Percentiles rank a stretch among this genome's conserved stretches.
Conservation (phyloP, 805 yeast species). For the Cyberlindnera lachancei region DNA sequence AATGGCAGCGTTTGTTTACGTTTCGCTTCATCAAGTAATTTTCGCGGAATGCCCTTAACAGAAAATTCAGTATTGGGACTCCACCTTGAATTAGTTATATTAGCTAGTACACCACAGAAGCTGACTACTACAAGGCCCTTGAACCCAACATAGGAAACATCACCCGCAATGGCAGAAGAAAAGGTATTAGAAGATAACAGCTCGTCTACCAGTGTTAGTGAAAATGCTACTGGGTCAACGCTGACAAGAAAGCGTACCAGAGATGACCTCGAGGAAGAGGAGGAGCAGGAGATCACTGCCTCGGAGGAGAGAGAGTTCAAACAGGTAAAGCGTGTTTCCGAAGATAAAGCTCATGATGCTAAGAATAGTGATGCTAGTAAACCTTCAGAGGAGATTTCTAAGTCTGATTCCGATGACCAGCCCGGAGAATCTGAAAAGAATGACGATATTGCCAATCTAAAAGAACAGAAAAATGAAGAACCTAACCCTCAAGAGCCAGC, state of each 20-base stretch:
- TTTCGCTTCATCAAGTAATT: constrained; percentile 6
- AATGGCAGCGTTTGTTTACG: constrained; percentile 12
- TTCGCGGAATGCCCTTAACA: no score
- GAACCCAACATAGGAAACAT: no score
- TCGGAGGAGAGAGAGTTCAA: constrained; percentile 13
- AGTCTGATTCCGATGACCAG: constrained; percentile 5
- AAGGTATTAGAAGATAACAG: not conserved
- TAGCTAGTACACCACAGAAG: no score
- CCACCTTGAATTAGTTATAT: no score
- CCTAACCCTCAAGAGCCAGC: not conserved
- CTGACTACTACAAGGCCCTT: no score
- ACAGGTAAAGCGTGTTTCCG: constrained; percentile 15
- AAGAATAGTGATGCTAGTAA: constrained; percentile 5
- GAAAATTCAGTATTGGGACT: no score
- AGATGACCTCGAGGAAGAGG: constrained; percentile 20
- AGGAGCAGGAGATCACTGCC: constrained; percentile 12
- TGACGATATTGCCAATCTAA: not conserved
- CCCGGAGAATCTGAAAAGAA: constrained; percentile 3
- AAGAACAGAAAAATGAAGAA: not conserved
- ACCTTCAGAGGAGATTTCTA: constrained; percentile 9
- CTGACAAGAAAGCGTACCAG: constrained; percentile 22
- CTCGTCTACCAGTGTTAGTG: not conserved
- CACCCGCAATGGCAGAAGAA: constrained; percentile 4
- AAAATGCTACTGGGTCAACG: not conserved
- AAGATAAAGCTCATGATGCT: constrained; percentile 2